These are phyloP conservation scores for Clonostachys rosea DNA, from an alignment of 2,329 filamentous ascomycete species.

Conservation along the genomic window DNA sequence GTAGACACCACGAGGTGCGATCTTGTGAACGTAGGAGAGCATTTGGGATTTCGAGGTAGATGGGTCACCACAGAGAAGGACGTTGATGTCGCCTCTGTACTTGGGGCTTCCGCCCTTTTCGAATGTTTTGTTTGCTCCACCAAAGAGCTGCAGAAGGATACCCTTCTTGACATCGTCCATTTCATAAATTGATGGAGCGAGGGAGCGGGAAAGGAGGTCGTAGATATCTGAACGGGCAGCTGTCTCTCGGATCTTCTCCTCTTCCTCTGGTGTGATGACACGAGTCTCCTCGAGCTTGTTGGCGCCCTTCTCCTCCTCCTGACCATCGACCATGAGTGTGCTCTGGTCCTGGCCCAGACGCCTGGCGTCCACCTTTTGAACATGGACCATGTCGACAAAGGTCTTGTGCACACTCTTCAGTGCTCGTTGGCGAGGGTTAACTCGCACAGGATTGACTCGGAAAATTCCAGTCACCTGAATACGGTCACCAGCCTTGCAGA, in stretches of 20 bases:
- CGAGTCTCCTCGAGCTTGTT: constrained; percentile 78
- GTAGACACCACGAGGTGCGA: constrained; percentile 83
- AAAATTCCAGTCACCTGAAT: constrained; percentile 97
- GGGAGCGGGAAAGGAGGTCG: constrained; percentile 81
- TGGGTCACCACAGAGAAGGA: constrained; percentile 93
- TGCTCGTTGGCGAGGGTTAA: constrained; percentile 88
- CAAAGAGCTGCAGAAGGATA: constrained; percentile 92
- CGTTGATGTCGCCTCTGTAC: constrained; percentile 96
- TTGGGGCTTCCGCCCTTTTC: constrained; percentile 92
- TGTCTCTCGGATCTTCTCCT: constrained; percentile 80
- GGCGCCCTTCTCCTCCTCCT: constrained; percentile 60
- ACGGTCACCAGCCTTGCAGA: constrained; percentile 96
- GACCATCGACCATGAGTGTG: constrained; percentile 78
- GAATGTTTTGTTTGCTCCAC: constrained; percentile 97
- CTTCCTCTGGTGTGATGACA: constrained; percentile 80
- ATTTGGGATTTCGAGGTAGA: constrained; percentile 96
- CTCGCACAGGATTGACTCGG: constrained; percentile 85
- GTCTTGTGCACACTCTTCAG: constrained; percentile 98
- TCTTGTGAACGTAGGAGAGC: constrained; percentile 93
- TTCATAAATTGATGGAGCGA: constrained; percentile 94
- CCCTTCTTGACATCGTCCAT: constrained; percentile 99
- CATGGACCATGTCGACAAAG: constrained; percentile 90
- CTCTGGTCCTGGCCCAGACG: constrained; percentile 87
- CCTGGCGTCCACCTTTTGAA: constrained; percentile 95
- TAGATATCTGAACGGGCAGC: constrained; percentile 83